Evolutionary conservation across 2,329 filamentous ascomycete species (phyloP).

Genomic region (Claviceps sorghi): DNA sequence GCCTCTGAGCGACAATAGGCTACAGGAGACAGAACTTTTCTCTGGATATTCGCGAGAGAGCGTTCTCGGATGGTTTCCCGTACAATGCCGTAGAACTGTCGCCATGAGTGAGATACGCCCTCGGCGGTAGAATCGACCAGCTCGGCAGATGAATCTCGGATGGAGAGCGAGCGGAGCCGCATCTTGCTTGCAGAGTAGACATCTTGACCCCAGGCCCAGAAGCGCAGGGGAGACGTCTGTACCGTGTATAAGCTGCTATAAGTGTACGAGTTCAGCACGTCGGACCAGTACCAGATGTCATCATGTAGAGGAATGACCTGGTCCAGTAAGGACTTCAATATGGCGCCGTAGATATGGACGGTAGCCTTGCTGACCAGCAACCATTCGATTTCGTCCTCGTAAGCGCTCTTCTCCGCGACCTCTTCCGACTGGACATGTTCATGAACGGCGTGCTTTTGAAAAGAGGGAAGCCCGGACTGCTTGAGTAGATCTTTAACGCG

Average conservation of each 20-base stretch:
- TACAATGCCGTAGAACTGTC: slow-evolving; percentile 67
- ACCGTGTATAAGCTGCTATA: slow-evolving; percentile 72
- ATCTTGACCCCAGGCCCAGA: slow-evolving; percentile 58
- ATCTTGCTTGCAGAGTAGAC: slow-evolving; percentile 49
- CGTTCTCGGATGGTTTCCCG: slow-evolving; percentile 59
- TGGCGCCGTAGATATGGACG: slow-evolving; percentile 73
- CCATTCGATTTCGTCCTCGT: slow-evolving; percentile 78
- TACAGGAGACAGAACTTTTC: slow-evolving; percentile 62
- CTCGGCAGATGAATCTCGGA: slow-evolving; percentile 16
- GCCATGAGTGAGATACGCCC: slow-evolving; percentile 39
- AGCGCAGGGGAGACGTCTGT: slow-evolving; percentile 65
- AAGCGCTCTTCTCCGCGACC: slow-evolving; percentile 27
- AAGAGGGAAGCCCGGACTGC: slow-evolving; percentile 42
- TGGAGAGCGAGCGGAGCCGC: slow-evolving; percentile 25
- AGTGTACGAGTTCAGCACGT: slow-evolving; percentile 62
- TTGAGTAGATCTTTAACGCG: slow-evolving; percentile 48
- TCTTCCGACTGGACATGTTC: slow-evolving; percentile 16
- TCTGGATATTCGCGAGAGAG: slow-evolving; percentile 56
- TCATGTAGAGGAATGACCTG: slow-evolving; percentile 73
- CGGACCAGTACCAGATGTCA: slow-evolving; percentile 93
- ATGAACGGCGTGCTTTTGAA: slow-evolving; percentile 16
- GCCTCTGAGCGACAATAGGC: slow-evolving; percentile 62
- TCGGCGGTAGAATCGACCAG: slow-evolving; percentile 21
- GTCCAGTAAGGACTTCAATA: slow-evolving; percentile 63
- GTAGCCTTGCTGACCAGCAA: slow-evolving; percentile 80